phyloP scores from a whole-genome alignment of 2,329 filamentous ascomycete genomes.

The Ophiostoma piceae region DNA sequence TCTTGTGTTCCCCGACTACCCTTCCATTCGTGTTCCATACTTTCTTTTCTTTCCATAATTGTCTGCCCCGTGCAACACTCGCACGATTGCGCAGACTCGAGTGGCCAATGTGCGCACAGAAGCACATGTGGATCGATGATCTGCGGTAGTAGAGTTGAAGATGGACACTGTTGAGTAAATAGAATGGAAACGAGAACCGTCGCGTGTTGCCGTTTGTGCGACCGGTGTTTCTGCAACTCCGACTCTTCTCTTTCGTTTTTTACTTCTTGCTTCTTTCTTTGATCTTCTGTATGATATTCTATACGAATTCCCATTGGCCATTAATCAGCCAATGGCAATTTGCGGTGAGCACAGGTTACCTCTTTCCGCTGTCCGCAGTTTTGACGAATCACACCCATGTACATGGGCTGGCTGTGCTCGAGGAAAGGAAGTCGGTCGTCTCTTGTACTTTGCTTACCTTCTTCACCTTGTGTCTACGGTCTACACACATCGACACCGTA shows the following conservation, averaged over 20 bases:
- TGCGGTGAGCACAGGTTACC: not conserved
- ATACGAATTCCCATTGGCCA: not conserved
- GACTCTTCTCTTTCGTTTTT: not conserved
- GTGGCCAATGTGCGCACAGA: conserved; percentile 16
- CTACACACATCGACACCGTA: not conserved
- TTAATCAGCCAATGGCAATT: not conserved
- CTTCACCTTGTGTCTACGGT: not conserved
- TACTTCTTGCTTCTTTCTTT: not conserved
- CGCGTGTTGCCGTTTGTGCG: conserved; percentile 21
- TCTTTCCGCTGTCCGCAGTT: not conserved
- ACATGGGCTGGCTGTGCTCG: too few species aligned
- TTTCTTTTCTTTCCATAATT: not conserved
- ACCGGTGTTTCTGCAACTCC: conserved; percentile 16
- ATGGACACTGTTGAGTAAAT: too few species aligned
- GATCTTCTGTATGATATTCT: too few species aligned
- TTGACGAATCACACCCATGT: not conserved
- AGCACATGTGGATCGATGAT: not conserved
- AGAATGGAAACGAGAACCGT: not conserved
- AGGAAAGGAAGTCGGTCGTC: not conserved
- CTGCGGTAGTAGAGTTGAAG: not conserved
- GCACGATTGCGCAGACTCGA: not conserved
- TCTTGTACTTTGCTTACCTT: not conserved
- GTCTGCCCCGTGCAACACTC: not conserved
- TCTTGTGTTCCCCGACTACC: not conserved
- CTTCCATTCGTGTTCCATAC: too few species aligned